Percentiles rank a stretch among this genome's conserved stretches.
Evolutionary conservation across 1,284 basidiomycete genomes (phyloP).

Genomic region (Fomes fomentarius): DNA sequence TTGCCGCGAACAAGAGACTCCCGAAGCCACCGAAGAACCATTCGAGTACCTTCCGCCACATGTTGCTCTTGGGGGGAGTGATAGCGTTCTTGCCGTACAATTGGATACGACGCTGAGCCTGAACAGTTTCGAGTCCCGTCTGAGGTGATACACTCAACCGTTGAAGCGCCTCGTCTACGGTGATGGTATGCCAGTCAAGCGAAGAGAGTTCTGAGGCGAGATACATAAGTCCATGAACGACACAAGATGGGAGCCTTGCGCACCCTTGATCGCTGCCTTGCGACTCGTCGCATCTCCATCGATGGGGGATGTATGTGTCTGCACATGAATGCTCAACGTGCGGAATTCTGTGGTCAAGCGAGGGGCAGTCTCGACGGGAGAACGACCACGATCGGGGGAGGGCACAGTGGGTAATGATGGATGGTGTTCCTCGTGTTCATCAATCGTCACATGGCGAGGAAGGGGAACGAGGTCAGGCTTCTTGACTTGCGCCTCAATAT

Average conservation of each 20-base stretch:
- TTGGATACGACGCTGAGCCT: constrained; percentile 46
- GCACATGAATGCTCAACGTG: constrained; percentile 29
- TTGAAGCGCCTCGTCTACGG: constrained; percentile 42
- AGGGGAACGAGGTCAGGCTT: constrained; percentile 4
- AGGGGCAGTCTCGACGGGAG: constrained; percentile 10
- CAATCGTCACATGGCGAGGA: constrained; percentile 14
- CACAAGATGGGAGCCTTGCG: neutral
- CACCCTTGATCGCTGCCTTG: constrained; percentile 29
- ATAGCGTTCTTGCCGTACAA: constrained; percentile 51
- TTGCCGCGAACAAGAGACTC: constrained; percentile 55
- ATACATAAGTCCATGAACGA: neutral
- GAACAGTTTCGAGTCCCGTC: constrained; percentile 45
- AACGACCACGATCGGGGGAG: neutral
- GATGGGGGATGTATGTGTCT: constrained; percentile 8
- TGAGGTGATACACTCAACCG: constrained; percentile 44
- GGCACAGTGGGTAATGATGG: neutral
- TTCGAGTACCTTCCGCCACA: constrained; percentile 47
- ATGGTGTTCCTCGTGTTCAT: constrained; percentile 4
- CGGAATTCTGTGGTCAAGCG: constrained; percentile 30
- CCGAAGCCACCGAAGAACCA: constrained; percentile 60
- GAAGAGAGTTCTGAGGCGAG: constrained; percentile 37
- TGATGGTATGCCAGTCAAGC: constrained; percentile 56
- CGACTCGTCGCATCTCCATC: constrained; percentile 2
- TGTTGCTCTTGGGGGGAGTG: constrained; percentile 45
- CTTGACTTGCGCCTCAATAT: constrained; percentile 16